Evolutionary conservation across 768 basidiomycete genomes (phyloP).

Genomic region (Collybiopsis confluens): DNA sequence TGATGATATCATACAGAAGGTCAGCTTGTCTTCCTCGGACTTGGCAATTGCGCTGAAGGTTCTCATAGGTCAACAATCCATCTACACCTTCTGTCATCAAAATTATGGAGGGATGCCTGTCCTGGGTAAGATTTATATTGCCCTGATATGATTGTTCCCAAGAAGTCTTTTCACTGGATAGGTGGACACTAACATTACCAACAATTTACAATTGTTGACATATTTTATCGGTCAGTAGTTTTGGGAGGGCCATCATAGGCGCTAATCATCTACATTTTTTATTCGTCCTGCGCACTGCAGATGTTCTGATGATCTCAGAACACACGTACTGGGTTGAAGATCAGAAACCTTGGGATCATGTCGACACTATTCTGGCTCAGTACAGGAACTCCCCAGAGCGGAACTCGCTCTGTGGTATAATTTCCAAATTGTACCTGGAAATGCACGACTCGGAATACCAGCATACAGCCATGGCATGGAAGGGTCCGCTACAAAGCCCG

Average conservation of each 20-base stretch:
- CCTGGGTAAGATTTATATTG: too few species aligned
- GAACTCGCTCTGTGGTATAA: neutral
- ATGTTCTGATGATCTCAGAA: neutral
- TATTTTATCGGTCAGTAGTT: neutral
- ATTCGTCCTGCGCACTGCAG: too few species aligned
- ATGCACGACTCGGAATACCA: neutral
- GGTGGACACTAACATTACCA: neutral
- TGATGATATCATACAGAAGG: too few species aligned
- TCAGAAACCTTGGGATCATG: neutral
- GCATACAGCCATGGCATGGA: neutral
- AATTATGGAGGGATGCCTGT: too few species aligned
- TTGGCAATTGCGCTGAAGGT: too few species aligned
- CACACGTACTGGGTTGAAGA: neutral
- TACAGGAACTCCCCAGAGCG: neutral
- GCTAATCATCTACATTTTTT: too few species aligned
- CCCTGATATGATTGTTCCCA: too few species aligned
- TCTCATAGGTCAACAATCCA: too few species aligned
- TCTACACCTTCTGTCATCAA: too few species aligned
- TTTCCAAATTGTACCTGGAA: neutral
- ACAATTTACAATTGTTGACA: neutral
- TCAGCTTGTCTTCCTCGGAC: too few species aligned
- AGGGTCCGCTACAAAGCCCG: neutral
- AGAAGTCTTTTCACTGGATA: neutral
- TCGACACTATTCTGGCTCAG: neutral
- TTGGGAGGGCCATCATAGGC: too few species aligned